A percentile compares a stretch with the other conserved stretches of the same genome.
phyloP scores from a whole-genome alignment of 371 early-diverging fungal species.

The Globomyces sp. region DNA sequence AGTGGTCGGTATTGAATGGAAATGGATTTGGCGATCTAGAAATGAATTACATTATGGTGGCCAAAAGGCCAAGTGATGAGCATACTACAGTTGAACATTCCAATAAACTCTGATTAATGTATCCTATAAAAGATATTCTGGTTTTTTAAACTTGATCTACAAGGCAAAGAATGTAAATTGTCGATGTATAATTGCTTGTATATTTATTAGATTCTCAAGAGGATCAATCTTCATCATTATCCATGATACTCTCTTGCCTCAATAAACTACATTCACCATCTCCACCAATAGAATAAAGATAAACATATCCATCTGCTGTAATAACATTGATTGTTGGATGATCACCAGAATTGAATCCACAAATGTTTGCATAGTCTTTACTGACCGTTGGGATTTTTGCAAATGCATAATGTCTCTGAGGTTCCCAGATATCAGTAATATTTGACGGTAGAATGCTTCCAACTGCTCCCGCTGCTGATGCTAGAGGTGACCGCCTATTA shows the following conservation, averaged over 20 bases:
- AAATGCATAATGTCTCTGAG: slow-evolving; percentile 89
- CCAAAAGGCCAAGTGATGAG: slow-evolving; percentile 16
- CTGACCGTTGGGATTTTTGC: slow-evolving; percentile 77
- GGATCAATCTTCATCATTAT: slow-evolving; percentile 23
- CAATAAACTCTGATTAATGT: background rate
- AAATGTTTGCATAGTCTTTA: slow-evolving; percentile 63
- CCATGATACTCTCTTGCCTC: slow-evolving; percentile 60
- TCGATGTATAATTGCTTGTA: background rate
- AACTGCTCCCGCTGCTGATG: slow-evolving; percentile 66
- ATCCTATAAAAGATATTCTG: background rate
- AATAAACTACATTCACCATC: slow-evolving; percentile 88
- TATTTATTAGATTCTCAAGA: background rate
- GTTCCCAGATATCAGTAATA: slow-evolving; percentile 92
- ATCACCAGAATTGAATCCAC: slow-evolving; percentile 60
- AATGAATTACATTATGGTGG: slow-evolving; percentile 37
- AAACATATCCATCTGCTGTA: slow-evolving; percentile 88
- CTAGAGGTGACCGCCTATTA: slow-evolving; percentile 22
- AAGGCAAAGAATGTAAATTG: background rate
- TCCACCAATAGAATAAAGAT: slow-evolving; percentile 84
- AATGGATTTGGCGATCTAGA: slow-evolving; percentile 19
- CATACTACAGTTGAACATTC: background rate
- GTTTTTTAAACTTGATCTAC: no score
- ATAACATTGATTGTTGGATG: slow-evolving; percentile 72
- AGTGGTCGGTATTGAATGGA: slow-evolving; percentile 26
- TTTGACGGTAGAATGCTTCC: slow-evolving; percentile 82